Conservation (phyloP, 257 asterid species). For the Echites panduratus region DNA sequence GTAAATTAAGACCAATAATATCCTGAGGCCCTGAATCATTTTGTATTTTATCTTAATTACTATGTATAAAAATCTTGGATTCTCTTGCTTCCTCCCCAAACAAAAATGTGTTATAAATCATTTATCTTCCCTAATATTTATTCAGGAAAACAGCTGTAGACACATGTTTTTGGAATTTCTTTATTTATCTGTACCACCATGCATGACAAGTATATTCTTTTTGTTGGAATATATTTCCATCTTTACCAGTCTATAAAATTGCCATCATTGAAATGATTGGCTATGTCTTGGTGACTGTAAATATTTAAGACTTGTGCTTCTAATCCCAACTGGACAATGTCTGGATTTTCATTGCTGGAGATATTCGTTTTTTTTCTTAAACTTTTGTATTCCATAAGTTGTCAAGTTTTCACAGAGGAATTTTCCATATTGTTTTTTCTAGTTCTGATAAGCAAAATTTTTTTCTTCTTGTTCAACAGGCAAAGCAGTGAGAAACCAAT, state of each 20-base stretch:
- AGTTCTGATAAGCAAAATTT: neutral
- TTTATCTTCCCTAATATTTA: neutral
- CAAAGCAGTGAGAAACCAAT: slow-evolving; percentile 40
- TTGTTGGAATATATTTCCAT: neutral
- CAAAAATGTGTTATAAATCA: neutral
- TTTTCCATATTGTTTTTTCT: neutral
- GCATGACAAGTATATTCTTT: too few species aligned
- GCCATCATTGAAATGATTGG: neutral
- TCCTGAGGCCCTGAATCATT: neutral
- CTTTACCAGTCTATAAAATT: neutral
- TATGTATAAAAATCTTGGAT: neutral
- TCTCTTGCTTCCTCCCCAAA: neutral
- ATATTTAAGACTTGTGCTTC: neutral
- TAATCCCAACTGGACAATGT: neutral
- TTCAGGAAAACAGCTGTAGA: neutral
- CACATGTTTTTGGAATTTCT: neutral
- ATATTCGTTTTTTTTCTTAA: neutral
- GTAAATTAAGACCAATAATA: neutral
- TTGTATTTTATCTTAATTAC: neutral
- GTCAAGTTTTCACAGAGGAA: neutral
- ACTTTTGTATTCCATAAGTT: neutral
- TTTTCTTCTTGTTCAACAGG: slow-evolving; percentile 28
- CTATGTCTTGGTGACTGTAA: neutral
- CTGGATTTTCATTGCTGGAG: neutral
- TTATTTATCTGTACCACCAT: neutral